Conservation (phyloP, 176 grass and related monocot species). For the Carex kokanica region DNA sequence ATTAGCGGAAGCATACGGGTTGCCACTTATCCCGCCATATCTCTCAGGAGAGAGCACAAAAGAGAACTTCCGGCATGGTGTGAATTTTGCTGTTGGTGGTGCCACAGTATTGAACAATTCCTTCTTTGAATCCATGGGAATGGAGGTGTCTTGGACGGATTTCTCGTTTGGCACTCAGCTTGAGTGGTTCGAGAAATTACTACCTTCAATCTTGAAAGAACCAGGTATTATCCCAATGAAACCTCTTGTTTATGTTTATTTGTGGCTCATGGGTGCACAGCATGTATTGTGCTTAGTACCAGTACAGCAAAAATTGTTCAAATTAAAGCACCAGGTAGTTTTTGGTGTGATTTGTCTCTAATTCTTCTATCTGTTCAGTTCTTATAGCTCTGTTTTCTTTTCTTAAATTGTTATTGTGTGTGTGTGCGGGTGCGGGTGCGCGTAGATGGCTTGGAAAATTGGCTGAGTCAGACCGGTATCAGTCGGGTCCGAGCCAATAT, state of each 20-base stretch:
- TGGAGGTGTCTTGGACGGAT: constrained; percentile 37
- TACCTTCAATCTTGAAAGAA: constrained; percentile 28
- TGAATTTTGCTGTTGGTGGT: constrained; percentile 83
- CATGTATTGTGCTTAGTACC: neutral
- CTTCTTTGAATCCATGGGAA: constrained; percentile 63
- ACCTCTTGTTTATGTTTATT: too few relatives aligned
- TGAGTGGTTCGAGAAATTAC: constrained; percentile 65
- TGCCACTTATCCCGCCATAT: constrained; percentile 42
- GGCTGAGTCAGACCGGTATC: too few relatives aligned
- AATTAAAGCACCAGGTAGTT: neutral
- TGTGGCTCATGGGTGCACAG: too few relatives aligned
- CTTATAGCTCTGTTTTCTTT: too few relatives aligned
- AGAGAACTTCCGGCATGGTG: constrained; percentile 53
- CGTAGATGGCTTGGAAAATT: too few relatives aligned
- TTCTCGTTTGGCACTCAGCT: constrained; percentile 62
- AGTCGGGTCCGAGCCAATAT: too few relatives aligned
- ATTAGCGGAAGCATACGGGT: constrained; percentile 30
- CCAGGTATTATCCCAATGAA: neutral
- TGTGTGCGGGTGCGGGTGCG: too few relatives aligned
- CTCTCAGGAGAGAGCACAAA: constrained; percentile 29
- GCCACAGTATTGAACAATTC: constrained; percentile 55
- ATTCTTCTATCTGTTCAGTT: neutral
- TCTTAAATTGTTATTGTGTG: too few relatives aligned
- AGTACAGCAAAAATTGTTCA: neutral
- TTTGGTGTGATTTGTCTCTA: neutral